A percentile compares a stretch with the other conserved stretches of the same genome.
These are phyloP conservation scores for Phytopythium montanum DNA, from an alignment of 352 stramenopile species.

Conservation along the genomic window DNA sequence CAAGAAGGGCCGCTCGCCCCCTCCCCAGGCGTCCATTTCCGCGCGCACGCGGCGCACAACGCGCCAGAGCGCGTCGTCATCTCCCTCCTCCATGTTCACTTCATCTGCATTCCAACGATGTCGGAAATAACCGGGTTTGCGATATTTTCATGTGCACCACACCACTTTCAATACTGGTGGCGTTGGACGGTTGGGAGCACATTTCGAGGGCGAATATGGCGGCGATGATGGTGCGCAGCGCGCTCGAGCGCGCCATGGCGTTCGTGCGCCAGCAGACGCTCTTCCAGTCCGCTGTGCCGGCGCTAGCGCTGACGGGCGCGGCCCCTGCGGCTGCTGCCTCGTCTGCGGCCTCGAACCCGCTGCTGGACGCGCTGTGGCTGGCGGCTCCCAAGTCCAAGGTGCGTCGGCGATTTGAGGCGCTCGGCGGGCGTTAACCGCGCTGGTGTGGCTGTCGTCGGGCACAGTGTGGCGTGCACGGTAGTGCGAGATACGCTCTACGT, in stretches of 20 bases:
- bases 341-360: constrained; percentile 35
- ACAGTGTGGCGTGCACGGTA: not conserved
- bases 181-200: too few relatives aligned
- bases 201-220: constrained; percentile 31
- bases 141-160: too few relatives aligned
- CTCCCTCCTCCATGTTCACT: not conserved
- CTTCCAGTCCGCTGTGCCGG: constrained; percentile 32
- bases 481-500: not conserved
- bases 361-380: constrained; percentile 76
- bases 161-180: too few relatives aligned
- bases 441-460: not conserved
- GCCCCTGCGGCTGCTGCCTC: constrained; percentile 15
- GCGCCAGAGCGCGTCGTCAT: constrained; percentile 16
- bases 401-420: constrained; percentile 4
- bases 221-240: constrained; percentile 54
- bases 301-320: constrained; percentile 31
- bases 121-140: too few relatives aligned
- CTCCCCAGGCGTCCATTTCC: constrained; percentile 21
- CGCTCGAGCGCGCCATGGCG: constrained; percentile 63
- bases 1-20: constrained; percentile 34
- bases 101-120: too few relatives aligned
- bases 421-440: not conserved
- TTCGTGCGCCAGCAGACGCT: constrained; percentile 50
- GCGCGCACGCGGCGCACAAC: constrained; percentile 25
- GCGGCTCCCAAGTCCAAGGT: constrained; percentile 88